phyloP scores from a whole-genome alignment of 495 filamentous ascomycete genomes.

The Letharia lupina region DNA sequence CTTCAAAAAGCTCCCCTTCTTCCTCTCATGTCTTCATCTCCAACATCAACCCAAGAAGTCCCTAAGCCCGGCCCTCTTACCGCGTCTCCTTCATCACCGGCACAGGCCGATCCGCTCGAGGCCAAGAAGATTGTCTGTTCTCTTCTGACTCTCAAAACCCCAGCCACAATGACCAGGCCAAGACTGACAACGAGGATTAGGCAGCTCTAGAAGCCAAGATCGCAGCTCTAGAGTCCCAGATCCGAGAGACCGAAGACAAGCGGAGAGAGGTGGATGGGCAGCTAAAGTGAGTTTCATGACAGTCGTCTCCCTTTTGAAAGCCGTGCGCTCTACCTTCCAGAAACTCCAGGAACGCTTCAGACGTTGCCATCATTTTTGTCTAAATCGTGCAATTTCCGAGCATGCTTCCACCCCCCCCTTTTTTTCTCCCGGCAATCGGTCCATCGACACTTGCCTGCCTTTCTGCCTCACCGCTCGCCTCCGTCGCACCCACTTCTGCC shows the following conservation, averaged over 20 bases:
- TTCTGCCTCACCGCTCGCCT: neutral
- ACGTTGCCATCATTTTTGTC: neutral
- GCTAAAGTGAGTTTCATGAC: slow-evolving; percentile 32
- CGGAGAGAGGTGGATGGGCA: slow-evolving; percentile 29
- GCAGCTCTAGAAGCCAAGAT: slow-evolving; percentile 34
- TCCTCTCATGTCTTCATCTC: slow-evolving; percentile 8
- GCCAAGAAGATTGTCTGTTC: slow-evolving; percentile 20
- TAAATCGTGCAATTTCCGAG: neutral
- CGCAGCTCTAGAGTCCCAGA: slow-evolving; percentile 31
- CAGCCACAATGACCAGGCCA: neutral
- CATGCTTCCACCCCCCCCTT: neutral
- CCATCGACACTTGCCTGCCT: too few relatives aligned
- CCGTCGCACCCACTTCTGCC: neutral
- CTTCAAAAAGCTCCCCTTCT: neutral
- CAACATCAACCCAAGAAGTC: neutral
- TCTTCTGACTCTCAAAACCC: neutral
- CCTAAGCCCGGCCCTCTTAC: neutral
- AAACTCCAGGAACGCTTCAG: too few relatives aligned
- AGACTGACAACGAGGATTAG: neutral
- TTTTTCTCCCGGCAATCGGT: neutral
- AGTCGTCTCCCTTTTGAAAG: neutral
- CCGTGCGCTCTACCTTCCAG: neutral
- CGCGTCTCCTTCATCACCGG: neutral
- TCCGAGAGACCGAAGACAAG: slow-evolving; percentile 28
- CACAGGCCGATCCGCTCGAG: slow-evolving; percentile 8